Evolutionary conservation across 78 protist genomes (phyloP).

Genomic region (Dictyostelium firmibasis): DNA sequence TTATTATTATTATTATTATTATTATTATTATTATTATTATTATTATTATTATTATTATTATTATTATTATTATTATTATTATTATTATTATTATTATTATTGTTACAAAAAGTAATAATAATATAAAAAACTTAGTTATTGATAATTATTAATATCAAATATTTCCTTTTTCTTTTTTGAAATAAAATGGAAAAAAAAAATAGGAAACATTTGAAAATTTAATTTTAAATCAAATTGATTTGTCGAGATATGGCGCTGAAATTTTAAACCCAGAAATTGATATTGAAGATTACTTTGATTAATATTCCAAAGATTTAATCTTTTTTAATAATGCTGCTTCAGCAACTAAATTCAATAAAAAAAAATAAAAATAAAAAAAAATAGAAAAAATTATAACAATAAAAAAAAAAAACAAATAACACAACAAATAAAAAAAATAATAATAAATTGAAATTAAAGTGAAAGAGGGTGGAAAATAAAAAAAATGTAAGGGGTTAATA

Average conservation of each 20-base stretch:
- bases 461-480: background rate
- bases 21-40: background rate
- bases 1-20: background rate
- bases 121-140: background rate
- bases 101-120: too few species aligned
- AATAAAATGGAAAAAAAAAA: background rate
- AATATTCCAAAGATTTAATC: background rate
- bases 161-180: background rate
- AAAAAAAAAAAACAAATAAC: background rate
- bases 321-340: background rate
- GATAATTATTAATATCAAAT: background rate
- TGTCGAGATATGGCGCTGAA: conserved; percentile 40
- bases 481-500: background rate
- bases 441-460: background rate
- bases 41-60: background rate
- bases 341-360: background rate
- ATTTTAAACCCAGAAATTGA: conserved; percentile 50
- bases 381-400: background rate
- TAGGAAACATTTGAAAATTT: conserved; percentile 70
- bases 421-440: background rate
- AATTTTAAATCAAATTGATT: conserved; percentile 62
- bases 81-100: background rate
- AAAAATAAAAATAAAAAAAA: background rate
- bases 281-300: conserved; percentile 74
- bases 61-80: background rate